Conservation (phyloP, 441 rosid species). For the Adansonia madagascariensis region DNA sequence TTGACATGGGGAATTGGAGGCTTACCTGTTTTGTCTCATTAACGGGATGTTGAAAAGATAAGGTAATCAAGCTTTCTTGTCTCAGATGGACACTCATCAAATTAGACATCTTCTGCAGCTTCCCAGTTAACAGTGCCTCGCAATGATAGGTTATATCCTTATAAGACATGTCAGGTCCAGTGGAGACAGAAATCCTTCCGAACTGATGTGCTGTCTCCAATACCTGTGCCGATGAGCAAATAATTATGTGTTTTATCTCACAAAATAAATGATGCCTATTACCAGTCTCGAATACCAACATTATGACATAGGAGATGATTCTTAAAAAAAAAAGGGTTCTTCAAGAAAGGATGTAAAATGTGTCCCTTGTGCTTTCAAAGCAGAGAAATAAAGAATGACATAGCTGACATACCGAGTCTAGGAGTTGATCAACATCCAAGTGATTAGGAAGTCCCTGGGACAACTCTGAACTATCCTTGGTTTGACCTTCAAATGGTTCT, state of each 20-base stretch:
- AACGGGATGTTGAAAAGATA: slow-evolving; percentile 27
- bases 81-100: slow-evolving; percentile 49
- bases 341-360: neutral
- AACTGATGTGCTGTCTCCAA: slow-evolving; percentile 58
- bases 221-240: slow-evolving; percentile 41
- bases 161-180: slow-evolving; percentile 58
- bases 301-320: neutral
- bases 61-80: slow-evolving; percentile 42
- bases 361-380: neutral
- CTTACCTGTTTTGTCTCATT: slow-evolving; percentile 30
- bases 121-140: slow-evolving; percentile 63
- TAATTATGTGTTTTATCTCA: neutral
- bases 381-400: neutral
- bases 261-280: neutral
- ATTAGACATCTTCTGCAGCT: slow-evolving; percentile 65
- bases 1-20: slow-evolving; percentile 30
- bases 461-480: slow-evolving; percentile 37
- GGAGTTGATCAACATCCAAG: slow-evolving; percentile 62
- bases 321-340: neutral
- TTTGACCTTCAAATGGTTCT: slow-evolving; percentile 47
- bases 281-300: neutral
- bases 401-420: slow-evolving; percentile 62
- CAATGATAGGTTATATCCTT: slow-evolving; percentile 73
- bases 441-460: slow-evolving; percentile 37
- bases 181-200: slow-evolving; percentile 56